phyloP scores from a whole-genome alignment of 75 land plant species.

The Selaginella moellendorffii region DNA sequence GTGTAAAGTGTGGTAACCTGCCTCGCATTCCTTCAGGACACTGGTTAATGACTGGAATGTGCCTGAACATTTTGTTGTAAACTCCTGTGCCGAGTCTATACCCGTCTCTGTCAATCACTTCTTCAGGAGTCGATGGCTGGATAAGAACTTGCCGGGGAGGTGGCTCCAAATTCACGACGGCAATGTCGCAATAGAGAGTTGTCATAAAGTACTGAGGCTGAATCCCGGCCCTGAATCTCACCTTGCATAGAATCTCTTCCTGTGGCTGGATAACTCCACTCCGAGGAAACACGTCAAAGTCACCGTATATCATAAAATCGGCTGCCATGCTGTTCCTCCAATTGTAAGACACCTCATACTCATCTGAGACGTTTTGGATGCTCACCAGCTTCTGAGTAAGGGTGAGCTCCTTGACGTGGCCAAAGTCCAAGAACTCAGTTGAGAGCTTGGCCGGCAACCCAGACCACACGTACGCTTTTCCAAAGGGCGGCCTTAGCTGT shows the following conservation, averaged over 20 bases:
- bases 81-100: neutral
- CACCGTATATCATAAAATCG: conserved; percentile 16
- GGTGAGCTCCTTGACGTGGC: conserved; percentile 16
- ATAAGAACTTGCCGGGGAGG: neutral
- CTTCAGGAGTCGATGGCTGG: neutral
- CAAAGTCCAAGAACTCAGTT: conserved; percentile 20
- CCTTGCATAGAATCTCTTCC: neutral
- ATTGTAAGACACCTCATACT: conserved; percentile 10
- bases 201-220: conserved; percentile 26
- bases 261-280: conserved; percentile 14
- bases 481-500: neutral
- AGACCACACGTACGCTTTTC: conserved; percentile 17
- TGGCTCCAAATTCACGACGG: neutral
- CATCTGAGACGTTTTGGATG: conserved; percentile 12
- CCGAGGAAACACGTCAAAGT: conserved; percentile 16
- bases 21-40: neutral
- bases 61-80: neutral
- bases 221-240: conserved; percentile 22
- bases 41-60: neutral
- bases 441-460: conserved; percentile 18
- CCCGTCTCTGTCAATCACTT: neutral
- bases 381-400: conserved; percentile 12
- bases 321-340: conserved; percentile 27
- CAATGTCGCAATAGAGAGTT: conserved; percentile 13
- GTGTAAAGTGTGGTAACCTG: neutral